Base-by-base conservation (phyloP, 495 filamentous ascomycete genomes). In the Pyrenula massariospora region DNA sequence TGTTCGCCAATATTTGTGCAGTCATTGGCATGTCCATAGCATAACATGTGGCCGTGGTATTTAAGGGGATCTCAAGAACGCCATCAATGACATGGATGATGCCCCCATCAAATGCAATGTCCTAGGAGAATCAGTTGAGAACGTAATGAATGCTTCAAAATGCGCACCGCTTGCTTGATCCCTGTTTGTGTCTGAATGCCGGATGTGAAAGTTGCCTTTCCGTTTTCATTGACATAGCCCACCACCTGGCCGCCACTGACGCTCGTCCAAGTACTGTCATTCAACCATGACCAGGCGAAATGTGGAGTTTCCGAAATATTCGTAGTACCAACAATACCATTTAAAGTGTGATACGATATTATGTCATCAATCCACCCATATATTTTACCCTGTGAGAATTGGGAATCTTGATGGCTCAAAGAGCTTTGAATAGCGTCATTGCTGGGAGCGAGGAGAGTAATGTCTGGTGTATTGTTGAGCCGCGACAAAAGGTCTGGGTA, bases 21-120 rank as follows among this genome's bases (percentile, higher is more conserved):
- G 31, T 8, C 8, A 8, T 15, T 8, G 31, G 31, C 31, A 42
- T 42, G 31, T 42, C 31, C 31, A 42, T 42, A 5, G 31, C 31
- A 15, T 42, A 42, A 15, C 31, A 42, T 42, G 31, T 42, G 5
- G 31, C 31, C 31, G 31, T 42, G 15, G 31, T 42, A 15, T 42
- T 42, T 15, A 42, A 15, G 31, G 31, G 31, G 31, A 42, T 42
- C 31, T 42, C 31, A 10, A 52, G 50, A 20, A 52, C 19, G 50
- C 50, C 19, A 65, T 88, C 78, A 61, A 89, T 79, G 50, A 88
- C 67, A 64, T 89, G 85, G 25, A 87, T 70, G 1, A 83, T 74
- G 42, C 86, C 86, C 19, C 80, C 77, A 31, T 71, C 74, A 68
- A 86, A 88, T 58, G 73, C 72, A 49, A 84, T 60, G 64, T 88